These are phyloP conservation scores for Zygotorulaspora sp. DNA, from an alignment of 805 yeast species.

Conservation along the genomic window DNA sequence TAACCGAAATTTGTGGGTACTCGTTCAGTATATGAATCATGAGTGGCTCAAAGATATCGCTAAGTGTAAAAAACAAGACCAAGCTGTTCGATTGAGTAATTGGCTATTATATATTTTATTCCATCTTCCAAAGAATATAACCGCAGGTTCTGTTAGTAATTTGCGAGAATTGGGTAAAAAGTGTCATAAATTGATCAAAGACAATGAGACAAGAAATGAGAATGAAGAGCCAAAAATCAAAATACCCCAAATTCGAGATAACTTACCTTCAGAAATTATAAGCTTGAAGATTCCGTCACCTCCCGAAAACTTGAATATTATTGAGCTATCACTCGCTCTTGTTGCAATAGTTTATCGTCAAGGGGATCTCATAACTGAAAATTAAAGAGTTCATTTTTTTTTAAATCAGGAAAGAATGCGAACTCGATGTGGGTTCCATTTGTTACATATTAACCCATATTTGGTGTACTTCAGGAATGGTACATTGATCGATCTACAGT, in stretches of 20 bases:
- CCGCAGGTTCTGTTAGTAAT: conserved; percentile 27
- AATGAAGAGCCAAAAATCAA: conserved; percentile 3
- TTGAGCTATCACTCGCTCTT: conserved; percentile 18
- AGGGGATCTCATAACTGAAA: conserved; percentile 23
- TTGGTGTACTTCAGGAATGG: too few species aligned
- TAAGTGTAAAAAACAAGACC: conserved; percentile 16
- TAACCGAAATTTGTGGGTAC: conserved; percentile 21
- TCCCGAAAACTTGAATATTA: conserved; percentile 12
- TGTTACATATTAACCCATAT: too few species aligned
- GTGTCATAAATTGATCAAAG: conserved; percentile 13
- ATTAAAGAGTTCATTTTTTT: not conserved
- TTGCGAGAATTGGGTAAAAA: conserved; percentile 31
- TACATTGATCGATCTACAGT: too few species aligned
- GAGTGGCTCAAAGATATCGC: conserved; percentile 26
- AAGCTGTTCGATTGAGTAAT: conserved; percentile 13
- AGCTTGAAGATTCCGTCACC: conserved; percentile 6
- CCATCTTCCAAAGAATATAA: conserved; percentile 24
- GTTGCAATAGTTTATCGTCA: conserved; percentile 28
- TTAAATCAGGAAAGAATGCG: too few species aligned
- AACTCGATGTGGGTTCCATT: too few species aligned
- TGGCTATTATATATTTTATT: conserved; percentile 30
- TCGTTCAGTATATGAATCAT: conserved; percentile 27
- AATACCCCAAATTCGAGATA: not conserved
- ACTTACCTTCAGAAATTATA: conserved; percentile 9
- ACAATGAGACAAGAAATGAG: conserved; percentile 7